Percentiles rank a stretch among this genome's conserved stretches.
phyloP scores from a whole-genome alignment of 306 rosid genomes.

The Sicyos baderoa region DNA sequence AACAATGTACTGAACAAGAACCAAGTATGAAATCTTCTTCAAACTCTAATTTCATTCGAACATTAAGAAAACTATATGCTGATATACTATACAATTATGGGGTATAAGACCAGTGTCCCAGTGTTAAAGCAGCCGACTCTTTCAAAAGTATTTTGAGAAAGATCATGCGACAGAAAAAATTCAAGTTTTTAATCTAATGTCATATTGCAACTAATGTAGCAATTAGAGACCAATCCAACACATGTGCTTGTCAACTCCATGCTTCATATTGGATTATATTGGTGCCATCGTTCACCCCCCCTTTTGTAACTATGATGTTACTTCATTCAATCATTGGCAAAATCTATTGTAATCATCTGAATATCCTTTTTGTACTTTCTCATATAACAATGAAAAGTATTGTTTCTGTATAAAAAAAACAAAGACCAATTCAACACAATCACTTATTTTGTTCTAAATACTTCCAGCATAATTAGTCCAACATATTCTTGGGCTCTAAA shows the following conservation, averaged over 20 bases:
- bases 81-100: not conserved
- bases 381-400: too few species aligned
- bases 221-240: not conserved
- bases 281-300: too few species aligned
- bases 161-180: not conserved
- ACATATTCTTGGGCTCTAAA: not conserved
- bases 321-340: too few species aligned
- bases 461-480: not conserved
- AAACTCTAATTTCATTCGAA: not conserved
- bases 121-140: not conserved
- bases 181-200: not conserved
- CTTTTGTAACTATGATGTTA: too few species aligned
- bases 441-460: not conserved
- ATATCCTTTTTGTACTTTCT: too few species aligned
- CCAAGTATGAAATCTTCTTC: conserved; percentile 1
- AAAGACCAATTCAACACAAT: not conserved
- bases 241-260: too few species aligned
- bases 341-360: too few species aligned
- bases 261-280: too few species aligned
- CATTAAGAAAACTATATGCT: not conserved
- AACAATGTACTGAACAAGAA: not conserved
- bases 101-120: not conserved
- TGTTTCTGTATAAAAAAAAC: not conserved
- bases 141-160: not conserved
- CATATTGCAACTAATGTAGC: not conserved